Percentiles rank a stretch among this genome's conserved stretches.
Conservation (phyloP, 1,139 yeast genomes). For the Sugiyamaella pinicola region DNA sequence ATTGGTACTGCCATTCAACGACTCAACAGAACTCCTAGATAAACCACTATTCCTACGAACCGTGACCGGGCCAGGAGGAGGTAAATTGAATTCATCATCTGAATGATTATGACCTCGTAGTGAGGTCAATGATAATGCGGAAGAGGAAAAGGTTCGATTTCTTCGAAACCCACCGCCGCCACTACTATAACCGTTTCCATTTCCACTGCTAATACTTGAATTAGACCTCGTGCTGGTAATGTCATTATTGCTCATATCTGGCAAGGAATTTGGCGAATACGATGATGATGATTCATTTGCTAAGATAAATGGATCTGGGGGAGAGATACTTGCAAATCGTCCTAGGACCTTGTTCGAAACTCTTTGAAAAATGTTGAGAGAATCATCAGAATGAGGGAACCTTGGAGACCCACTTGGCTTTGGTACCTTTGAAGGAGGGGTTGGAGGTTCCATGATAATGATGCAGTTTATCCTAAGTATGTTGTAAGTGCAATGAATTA, state of each 20-base stretch:
- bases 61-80: constrained; percentile 28
- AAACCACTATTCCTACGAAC: constrained; percentile 26
- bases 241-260: constrained; percentile 2
- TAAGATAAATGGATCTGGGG: constrained; percentile 17
- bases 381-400: constrained; percentile 11
- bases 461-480: neutral
- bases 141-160: constrained; percentile 29
- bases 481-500: neutral
- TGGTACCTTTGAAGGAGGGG: constrained; percentile 2
- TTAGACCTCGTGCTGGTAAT: constrained; percentile 7
- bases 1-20: constrained; percentile 14
- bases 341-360: constrained; percentile 21
- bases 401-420: constrained; percentile 13
- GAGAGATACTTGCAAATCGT: constrained; percentile 14
- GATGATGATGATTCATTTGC: neutral
- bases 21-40: constrained; percentile 27
- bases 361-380: constrained; percentile 19
- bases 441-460: neutral
- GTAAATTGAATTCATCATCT: constrained; percentile 25
- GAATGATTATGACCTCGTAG: constrained; percentile 20
- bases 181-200: neutral
- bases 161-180: constrained; percentile 7
- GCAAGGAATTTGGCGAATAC: constrained; percentile 10
- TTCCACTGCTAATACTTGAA: constrained; percentile 11
- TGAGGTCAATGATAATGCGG: constrained; percentile 19